These are phyloP conservation scores for Boletus coccyginus DNA, from an alignment of 768 basidiomycete genomes.

Conservation along the genomic window DNA sequence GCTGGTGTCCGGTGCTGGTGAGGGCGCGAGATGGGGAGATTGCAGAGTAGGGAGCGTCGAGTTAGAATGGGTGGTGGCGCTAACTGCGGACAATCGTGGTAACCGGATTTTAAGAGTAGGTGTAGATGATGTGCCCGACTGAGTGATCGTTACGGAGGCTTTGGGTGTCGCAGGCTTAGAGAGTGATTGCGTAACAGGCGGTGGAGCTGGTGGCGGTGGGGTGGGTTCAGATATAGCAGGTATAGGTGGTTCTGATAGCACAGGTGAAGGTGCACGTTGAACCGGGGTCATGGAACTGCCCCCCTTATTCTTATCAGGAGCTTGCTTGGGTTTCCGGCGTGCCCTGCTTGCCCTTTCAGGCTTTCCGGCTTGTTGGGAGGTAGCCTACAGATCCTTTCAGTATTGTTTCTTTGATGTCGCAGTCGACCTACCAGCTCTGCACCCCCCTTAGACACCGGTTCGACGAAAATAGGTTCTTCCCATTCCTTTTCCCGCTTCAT, in stretches of 20 bases:
- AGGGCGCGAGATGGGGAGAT: slow-evolving; percentile 19
- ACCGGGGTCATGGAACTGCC: slow-evolving; percentile 1
- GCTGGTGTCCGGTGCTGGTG: slow-evolving; percentile 22
- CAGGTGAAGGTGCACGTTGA: slow-evolving; percentile 13
- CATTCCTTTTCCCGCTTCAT: slow-evolving; percentile 30
- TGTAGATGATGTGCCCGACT: slow-evolving; percentile 30
- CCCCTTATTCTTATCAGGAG: slow-evolving; percentile 17
- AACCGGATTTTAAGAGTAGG: slow-evolving; percentile 35
- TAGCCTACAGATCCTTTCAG: slow-evolving; percentile 11
- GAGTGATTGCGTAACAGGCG: slow-evolving; percentile 7
- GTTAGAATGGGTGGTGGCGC: slow-evolving; percentile 22
- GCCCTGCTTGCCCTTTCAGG: slow-evolving; percentile 13
- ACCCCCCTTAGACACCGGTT: not conserved
- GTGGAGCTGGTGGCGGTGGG: slow-evolving; percentile 5
- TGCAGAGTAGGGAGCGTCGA: slow-evolving; percentile 16
- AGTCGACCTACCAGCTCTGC: slow-evolving; percentile 18
- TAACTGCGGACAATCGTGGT: slow-evolving; percentile 32
- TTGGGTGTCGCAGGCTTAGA: slow-evolving; percentile 32
- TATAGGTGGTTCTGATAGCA: slow-evolving; percentile 12
- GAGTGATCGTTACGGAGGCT: slow-evolving; percentile 34
- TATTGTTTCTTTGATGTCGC: not conserved
- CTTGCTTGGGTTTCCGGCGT: slow-evolving; percentile 25
- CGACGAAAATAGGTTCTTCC: slow-evolving; percentile 16
- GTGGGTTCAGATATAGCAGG: slow-evolving; percentile 12
- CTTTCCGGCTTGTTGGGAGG: slow-evolving; percentile 13